Evolutionary conservation across 805 yeast genomes (phyloP).

Genomic region (Priceomyces medius): DNA sequence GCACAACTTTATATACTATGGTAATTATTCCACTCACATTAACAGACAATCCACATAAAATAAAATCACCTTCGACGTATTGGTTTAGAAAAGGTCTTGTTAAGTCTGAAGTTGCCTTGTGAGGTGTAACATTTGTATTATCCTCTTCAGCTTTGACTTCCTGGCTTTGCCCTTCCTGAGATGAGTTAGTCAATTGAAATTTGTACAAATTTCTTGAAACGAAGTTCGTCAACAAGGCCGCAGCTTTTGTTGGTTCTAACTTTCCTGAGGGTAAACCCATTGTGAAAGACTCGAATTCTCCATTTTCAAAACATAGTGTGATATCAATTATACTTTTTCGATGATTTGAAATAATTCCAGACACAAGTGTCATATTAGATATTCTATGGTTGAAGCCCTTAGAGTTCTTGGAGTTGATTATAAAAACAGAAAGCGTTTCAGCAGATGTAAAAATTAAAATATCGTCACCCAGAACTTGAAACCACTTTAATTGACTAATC

Average conservation of each 20-base stretch:
- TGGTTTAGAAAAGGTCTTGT: constrained; percentile 18
- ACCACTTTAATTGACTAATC: constrained; percentile 7
- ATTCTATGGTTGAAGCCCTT: background rate
- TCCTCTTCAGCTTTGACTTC: constrained; percentile 7
- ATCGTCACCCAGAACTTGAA: background rate
- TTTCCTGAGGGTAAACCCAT: constrained; percentile 5
- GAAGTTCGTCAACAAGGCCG: constrained; percentile 15
- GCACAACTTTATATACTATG: constrained; percentile 23
- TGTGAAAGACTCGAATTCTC: constrained; percentile 15
- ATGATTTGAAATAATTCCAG: constrained; percentile 4
- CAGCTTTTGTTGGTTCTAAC: background rate
- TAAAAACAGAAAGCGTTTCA: constrained; percentile 1
- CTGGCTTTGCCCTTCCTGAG: constrained; percentile 12
- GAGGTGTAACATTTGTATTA: background rate
- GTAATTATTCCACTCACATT: constrained; percentile 19
- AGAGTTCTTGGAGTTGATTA: constrained; percentile 1
- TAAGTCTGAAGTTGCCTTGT: constrained; percentile 8
- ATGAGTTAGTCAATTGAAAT: constrained; percentile 20
- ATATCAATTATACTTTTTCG: constrained; percentile 6
- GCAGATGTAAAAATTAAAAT: constrained; percentile 5
- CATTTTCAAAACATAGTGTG: constrained; percentile 19
- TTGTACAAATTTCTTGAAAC: constrained; percentile 20
- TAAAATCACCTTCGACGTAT: constrained; percentile 26
- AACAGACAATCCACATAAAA: constrained; percentile 23
- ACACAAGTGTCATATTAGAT: background rate